A percentile compares a stretch with the other conserved stretches of the same genome.
These are phyloP conservation scores for Xylaria sp. DNA, from an alignment of 2,329 filamentous ascomycete species.

Conservation along the genomic window DNA sequence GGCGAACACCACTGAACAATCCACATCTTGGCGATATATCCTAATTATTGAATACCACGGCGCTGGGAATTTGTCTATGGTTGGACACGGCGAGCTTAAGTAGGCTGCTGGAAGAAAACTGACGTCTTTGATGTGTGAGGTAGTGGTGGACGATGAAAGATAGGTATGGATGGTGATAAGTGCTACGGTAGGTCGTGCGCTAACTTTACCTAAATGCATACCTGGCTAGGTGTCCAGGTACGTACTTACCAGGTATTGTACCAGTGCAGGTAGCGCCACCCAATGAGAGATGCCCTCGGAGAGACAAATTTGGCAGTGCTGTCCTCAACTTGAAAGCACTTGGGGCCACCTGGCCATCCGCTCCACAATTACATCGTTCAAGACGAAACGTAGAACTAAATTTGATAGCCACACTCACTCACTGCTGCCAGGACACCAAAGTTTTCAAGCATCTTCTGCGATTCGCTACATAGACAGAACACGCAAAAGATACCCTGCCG, in stretches of 20 bases:
- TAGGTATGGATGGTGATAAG: slow-evolving; percentile 20
- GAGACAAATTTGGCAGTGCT: slow-evolving; percentile 33
- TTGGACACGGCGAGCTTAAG: not conserved
- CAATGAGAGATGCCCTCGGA: slow-evolving; percentile 24
- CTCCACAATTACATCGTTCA: slow-evolving; percentile 18
- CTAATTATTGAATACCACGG: slow-evolving; percentile 26
- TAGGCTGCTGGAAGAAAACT: slow-evolving; percentile 30
- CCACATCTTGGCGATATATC: slow-evolving; percentile 74
- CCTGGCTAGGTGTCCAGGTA: not conserved
- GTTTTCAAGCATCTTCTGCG: not conserved
- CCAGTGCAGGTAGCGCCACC: not conserved
- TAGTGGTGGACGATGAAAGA: slow-evolving; percentile 39
- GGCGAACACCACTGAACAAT: slow-evolving; percentile 93
- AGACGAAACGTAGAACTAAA: not conserved
- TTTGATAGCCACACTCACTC: slow-evolving; percentile 1
- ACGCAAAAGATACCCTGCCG: not conserved
- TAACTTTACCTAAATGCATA: not conserved
- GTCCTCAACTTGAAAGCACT: slow-evolving; percentile 15
- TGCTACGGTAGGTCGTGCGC: slow-evolving; percentile 7
- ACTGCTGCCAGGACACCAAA: not conserved
- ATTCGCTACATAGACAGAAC: not conserved
- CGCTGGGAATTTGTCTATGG: slow-evolving; percentile 22
- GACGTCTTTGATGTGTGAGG: slow-evolving; percentile 33
- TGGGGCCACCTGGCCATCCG: slow-evolving; percentile 27
- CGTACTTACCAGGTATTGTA: not conserved